phyloP scores from a whole-genome alignment of 2,329 filamentous ascomycete genomes.

The Elsinoe ampelina region DNA sequence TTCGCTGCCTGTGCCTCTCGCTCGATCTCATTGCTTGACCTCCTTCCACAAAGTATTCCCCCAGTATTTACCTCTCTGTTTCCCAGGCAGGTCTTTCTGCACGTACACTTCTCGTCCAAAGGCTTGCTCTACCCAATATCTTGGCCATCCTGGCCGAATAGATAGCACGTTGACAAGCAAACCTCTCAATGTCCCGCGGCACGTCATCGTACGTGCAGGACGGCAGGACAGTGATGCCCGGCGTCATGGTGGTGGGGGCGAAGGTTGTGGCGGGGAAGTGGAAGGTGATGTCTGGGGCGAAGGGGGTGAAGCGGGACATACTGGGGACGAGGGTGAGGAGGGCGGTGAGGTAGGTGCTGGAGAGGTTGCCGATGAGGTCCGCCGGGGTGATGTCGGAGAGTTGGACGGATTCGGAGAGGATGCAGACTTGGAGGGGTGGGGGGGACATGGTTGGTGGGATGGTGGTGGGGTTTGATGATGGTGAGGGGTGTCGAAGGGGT shows the following conservation, averaged over 20 bases:
- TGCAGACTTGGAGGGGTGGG: constrained; percentile 31
- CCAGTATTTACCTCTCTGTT: no score
- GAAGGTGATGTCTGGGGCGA: constrained; percentile 29
- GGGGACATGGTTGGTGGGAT: constrained; percentile 30
- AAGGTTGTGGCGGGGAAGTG: constrained; percentile 32
- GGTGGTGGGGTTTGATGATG: no score
- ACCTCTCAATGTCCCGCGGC: constrained; percentile 28
- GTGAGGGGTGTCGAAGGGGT: no score
- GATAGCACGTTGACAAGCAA: no score
- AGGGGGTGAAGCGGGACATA: constrained; percentile 18
- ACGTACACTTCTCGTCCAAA: no score
- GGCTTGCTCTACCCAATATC: no score
- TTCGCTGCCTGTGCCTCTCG: no score
- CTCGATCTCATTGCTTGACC: no score
- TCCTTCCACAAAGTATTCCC: no score
- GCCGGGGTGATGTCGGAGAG: constrained; percentile 33
- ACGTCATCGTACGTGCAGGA: constrained; percentile 34
- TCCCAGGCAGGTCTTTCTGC: no score
- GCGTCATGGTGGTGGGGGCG: constrained; percentile 26
- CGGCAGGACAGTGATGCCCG: constrained; percentile 28
- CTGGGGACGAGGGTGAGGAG: constrained; percentile 21
- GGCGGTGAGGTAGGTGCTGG: constrained; percentile 19
- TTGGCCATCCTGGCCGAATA: no score
- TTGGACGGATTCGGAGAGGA: constrained; percentile 33
- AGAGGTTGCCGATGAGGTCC: constrained; percentile 33